Conservation (phyloP, 768 basidiomycete species). For the Suillus tomentosus region DNA sequence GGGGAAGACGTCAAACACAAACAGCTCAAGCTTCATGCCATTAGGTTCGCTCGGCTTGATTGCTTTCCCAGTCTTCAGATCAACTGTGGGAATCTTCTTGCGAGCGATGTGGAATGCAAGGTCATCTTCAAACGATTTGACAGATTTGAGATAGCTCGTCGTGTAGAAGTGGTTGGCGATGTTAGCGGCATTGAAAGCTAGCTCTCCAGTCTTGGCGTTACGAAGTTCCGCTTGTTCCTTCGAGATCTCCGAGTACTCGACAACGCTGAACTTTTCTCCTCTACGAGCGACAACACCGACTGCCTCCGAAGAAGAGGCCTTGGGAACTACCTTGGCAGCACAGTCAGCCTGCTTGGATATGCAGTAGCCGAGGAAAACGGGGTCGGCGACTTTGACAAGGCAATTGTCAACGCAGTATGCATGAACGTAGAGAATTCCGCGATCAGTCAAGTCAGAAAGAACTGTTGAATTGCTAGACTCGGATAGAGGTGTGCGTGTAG, state of each 20-base stretch:
- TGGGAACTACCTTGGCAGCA: conserved; percentile 96
- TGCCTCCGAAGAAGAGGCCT: conserved; percentile 80
- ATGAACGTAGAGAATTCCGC: conserved; percentile 86
- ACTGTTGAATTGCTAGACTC: conserved; percentile 67
- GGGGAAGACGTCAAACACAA: conserved; percentile 99
- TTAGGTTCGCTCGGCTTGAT: conserved; percentile 90
- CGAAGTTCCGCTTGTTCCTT: conserved; percentile 82
- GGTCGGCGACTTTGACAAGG: conserved; percentile 95
- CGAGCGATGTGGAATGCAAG: conserved; percentile 98
- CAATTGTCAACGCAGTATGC: conserved; percentile 99
- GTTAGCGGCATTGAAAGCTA: conserved; percentile 92
- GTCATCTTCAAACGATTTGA: conserved; percentile 80
- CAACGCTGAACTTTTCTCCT: conserved; percentile 84
- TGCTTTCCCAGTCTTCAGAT: conserved; percentile 62
- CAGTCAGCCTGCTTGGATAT: conserved; percentile 87
- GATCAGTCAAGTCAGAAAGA: conserved; percentile 75
- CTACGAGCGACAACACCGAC: conserved; percentile 93
- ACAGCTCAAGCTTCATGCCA: conserved; percentile 98
- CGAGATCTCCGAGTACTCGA: conserved; percentile 97
- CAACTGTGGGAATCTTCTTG: conserved; percentile 92
- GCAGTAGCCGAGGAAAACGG: conserved; percentile 94
- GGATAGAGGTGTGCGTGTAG: conserved; percentile 77
- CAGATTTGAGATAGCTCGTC: conserved; percentile 73
- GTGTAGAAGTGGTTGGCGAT: conserved; percentile 99
- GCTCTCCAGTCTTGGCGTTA: conserved; percentile 66